Base-by-base conservation (phyloP, 2,329 filamentous ascomycete genomes). In the Diaporthe citrichinensis region DNA sequence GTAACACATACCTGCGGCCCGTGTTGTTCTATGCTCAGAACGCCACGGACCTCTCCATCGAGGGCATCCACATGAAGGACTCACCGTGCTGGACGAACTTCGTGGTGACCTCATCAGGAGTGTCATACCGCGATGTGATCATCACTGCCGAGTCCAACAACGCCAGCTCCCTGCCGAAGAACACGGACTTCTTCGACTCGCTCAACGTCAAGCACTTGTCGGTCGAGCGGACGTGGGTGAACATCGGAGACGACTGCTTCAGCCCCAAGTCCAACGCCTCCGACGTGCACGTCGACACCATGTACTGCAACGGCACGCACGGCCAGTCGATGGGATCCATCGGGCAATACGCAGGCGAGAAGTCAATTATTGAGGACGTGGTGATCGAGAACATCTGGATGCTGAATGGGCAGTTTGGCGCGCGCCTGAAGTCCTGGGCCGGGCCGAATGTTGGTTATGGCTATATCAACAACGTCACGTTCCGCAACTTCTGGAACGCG, bases 31-130 rank as follows among this genome's bases (percentile, higher is more conserved):
- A 91, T 51, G 90, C 89, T 0, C 89, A 92, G 80, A 92, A 92
- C 65, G 88, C 90, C 0, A 92, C 90, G 6, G 88, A 90, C 31
- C 80, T 92, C 3, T 86, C 86, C 4, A 86, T 92, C 7, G 86
- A 88, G 49, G 91, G 91, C 1, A 90, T 92, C 72, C 87, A 88
- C 23, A 86, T 92, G 78, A 88, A 91, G 76, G 89, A 91, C 80
- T 91, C 89, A 0, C 90, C 91, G 1, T 91, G 89, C 84, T 92
- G 91, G 90, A 91, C 88, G 2, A 92, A 90, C 79, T 92, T 92
- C 78, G 84, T 92, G 49, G 89, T 92, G 20, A 87, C 87, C 44
- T 90, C 75, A 31, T 73, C 68, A 7, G 69, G 55, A n/a, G 65
- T 76, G 17, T 49, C 71, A 2, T 76, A 75, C 74, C 87, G 88